Percentiles rank a stretch among this genome's conserved stretches.
phyloP scores from a whole-genome alignment of 2,329 filamentous ascomycete genomes.

The Sphaerulina populicola region DNA sequence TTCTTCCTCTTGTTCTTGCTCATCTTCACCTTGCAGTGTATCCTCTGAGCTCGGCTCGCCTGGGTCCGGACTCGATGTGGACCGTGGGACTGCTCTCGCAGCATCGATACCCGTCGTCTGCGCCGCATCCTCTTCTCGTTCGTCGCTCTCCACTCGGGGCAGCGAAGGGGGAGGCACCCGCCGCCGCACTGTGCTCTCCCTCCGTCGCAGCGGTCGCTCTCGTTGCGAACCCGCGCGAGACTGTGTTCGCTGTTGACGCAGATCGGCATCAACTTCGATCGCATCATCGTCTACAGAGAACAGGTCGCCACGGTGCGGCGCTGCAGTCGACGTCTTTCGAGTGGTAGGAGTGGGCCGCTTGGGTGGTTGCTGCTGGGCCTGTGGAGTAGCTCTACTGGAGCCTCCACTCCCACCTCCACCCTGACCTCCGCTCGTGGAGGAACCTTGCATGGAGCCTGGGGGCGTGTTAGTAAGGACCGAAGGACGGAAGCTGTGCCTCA shows the following conservation, averaged over 20 bases:
- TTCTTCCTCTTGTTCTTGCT: slow-evolving; percentile 27
- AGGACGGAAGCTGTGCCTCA: background rate
- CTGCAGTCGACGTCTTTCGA: slow-evolving; percentile 64
- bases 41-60: slow-evolving; percentile 32
- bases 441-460: slow-evolving; percentile 23
- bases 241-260: slow-evolving; percentile 37
- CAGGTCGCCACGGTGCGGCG: slow-evolving; percentile 70
- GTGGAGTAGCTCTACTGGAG: slow-evolving; percentile 16
- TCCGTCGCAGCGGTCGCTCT: slow-evolving; percentile 37
- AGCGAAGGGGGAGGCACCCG: slow-evolving; percentile 40
- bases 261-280: slow-evolving; percentile 67
- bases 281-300: slow-evolving; percentile 89
- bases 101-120: slow-evolving; percentile 27
- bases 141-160: slow-evolving; percentile 44
- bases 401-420: slow-evolving; percentile 7
- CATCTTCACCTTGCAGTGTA: slow-evolving; percentile 36
- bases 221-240: slow-evolving; percentile 18
- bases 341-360: slow-evolving; percentile 67
- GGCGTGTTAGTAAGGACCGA: slow-evolving; percentile 9
- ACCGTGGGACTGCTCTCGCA: slow-evolving; percentile 2
- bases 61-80: slow-evolving; percentile 14
- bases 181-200: slow-evolving; percentile 46
- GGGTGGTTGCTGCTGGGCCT: slow-evolving; percentile 31
- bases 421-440: slow-evolving; percentile 12
- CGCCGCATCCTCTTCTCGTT: slow-evolving; percentile 35